Base-by-base conservation (phyloP, 2,329 filamentous ascomycete species). In the Moelleriella libera region DNA sequence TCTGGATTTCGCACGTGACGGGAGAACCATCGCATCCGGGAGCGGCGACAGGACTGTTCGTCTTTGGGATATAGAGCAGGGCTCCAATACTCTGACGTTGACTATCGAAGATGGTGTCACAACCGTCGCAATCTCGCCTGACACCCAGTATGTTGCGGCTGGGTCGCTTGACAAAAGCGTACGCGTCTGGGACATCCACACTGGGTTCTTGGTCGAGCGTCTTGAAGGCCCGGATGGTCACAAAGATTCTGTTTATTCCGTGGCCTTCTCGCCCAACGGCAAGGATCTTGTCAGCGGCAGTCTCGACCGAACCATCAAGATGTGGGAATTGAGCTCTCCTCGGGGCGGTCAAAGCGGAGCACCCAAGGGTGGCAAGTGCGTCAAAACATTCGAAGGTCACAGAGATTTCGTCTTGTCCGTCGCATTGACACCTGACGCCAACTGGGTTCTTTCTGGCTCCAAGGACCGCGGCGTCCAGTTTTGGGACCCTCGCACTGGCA, bases 391-490 rank as follows among this genome's bases (percentile, higher is more conserved):
- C 58, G 92, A 97, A 61, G 92, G 92, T 45, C 92, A 98, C 68
- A 85, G 94, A 66, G 92, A 98, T 67, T 98, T 97, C 60, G 92
- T 98, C 50, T 80, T 98, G 43, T 92, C 85, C 50, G 92, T 98
- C 48, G 94, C 92, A 14, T 78, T 97, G 51, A 97, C 92, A 0
- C 92, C 92, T 12, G 89, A 97, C 63, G 85, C 86, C 53, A 79
- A 83, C 58, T 98, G 92, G 92, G 90, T 98, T 49, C 83, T 98
- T 67, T 95, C 88, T 53, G 92, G 92, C 43, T 95, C 88, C 52
- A 98, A 98, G 72, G 92, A 98, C 61, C 80, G 92, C 46, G 90
- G 92, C 45, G 92, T 98, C 28, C 92, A 97, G 63, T 97, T 98
- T 74, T 98, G 92, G 92, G 90, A 98, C 61, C 90, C 92, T 21